Conservation (phyloP, 2,329 filamentous ascomycete genomes). For the Biscogniauxia marginata region DNA sequence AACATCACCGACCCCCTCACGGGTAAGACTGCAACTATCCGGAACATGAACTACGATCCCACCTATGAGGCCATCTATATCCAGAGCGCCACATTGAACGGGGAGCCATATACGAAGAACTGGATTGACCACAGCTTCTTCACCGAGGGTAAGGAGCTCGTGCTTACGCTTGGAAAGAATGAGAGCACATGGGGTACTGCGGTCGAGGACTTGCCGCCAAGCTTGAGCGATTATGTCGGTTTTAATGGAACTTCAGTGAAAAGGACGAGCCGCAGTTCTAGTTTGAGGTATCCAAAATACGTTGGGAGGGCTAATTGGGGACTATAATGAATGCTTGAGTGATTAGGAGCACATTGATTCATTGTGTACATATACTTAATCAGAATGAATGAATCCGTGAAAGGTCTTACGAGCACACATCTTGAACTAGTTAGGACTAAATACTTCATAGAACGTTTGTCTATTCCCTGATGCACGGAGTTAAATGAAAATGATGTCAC, state of each 20-base stretch:
- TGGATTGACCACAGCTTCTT: constrained; percentile 71
- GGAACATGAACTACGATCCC: constrained; percentile 61
- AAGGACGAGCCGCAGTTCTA: neutral
- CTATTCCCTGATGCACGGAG: too few species aligned
- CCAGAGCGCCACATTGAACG: constrained; percentile 63
- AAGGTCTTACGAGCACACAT: too few species aligned
- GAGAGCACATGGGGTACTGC: constrained; percentile 66
- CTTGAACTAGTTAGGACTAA: too few species aligned
- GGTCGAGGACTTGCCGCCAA: constrained; percentile 61
- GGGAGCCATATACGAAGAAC: constrained; percentile 58
- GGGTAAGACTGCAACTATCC: constrained; percentile 58
- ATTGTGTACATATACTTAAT: neutral
- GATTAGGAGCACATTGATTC: neutral
- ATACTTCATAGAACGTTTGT: too few species aligned
- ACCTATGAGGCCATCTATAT: constrained; percentile 60
- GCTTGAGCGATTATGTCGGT: constrained; percentile 40
- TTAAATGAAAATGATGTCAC: too few species aligned
- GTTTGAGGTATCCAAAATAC: neutral
- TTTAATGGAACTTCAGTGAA: constrained; percentile 21
- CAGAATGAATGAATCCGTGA: neutral
- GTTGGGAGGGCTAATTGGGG: neutral
- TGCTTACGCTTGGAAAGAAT: constrained; percentile 56
- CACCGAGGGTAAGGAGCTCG: constrained; percentile 60
- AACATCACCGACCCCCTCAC: constrained; percentile 57
- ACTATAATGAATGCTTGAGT: neutral